Conservation (phyloP, 495 filamentous ascomycete genomes). For the Penicillium desertorum region DNA sequence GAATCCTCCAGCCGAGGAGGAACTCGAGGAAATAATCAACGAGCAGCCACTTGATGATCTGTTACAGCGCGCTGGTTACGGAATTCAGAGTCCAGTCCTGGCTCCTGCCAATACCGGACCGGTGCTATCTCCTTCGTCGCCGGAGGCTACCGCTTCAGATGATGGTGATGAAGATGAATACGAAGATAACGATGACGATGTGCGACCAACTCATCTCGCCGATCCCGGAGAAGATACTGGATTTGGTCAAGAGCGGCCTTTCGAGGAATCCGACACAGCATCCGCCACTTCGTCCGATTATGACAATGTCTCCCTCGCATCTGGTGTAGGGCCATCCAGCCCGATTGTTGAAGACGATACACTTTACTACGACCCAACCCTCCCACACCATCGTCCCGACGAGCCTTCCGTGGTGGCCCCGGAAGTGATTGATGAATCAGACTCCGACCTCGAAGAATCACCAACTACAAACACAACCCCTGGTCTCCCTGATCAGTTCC, state of each 20-base stretch:
- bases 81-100: slow-evolving; percentile 30
- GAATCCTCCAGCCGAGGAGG: slow-evolving; percentile 27
- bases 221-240: neutral
- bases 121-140: slow-evolving; percentile 27
- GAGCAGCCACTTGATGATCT: slow-evolving; percentile 49
- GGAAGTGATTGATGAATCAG: slow-evolving; percentile 1
- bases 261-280: slow-evolving; percentile 15
- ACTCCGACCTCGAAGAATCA: slow-evolving; percentile 11
- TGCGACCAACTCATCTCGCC: slow-evolving; percentile 9
- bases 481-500: slow-evolving; percentile 29
- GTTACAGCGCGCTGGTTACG: slow-evolving; percentile 51
- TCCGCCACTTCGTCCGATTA: slow-evolving; percentile 18
- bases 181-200: slow-evolving; percentile 16
- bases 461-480: slow-evolving; percentile 15
- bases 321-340: slow-evolving; percentile 24
- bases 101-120: slow-evolving; percentile 23
- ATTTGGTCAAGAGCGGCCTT: neutral
- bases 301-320: slow-evolving; percentile 20
- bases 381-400: slow-evolving; percentile 68
- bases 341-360: slow-evolving; percentile 4
- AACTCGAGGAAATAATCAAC: slow-evolving; percentile 21
- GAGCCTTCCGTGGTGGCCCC: slow-evolving; percentile 9
- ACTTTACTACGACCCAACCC: slow-evolving; percentile 59
- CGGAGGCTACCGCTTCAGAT: slow-evolving; percentile 19
- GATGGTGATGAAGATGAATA: slow-evolving; percentile 20